These are phyloP conservation scores for Penstemon barbatus DNA, from an alignment of 257 asterid genomes.

Conservation along the genomic window DNA sequence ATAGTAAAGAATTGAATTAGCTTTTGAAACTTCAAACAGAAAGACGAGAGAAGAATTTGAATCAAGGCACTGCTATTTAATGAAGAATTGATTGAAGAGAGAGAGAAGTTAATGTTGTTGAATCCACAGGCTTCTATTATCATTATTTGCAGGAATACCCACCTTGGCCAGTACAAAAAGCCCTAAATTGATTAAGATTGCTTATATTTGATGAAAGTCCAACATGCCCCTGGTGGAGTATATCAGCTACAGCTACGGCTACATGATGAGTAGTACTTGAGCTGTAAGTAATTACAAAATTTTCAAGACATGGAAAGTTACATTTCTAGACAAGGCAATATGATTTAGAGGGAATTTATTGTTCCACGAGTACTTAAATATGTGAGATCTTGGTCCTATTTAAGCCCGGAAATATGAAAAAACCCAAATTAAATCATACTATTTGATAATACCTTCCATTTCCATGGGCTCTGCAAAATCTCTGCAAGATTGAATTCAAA, in stretches of 20 bases:
- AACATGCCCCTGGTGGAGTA: slow-evolving; percentile 35
- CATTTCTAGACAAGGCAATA: too few species aligned
- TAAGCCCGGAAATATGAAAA: not conserved
- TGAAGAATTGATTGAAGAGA: not conserved
- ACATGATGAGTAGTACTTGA: slow-evolving; percentile 34
- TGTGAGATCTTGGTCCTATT: not conserved
- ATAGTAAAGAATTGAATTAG: slow-evolving; percentile 1
- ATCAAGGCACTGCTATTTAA: slow-evolving; percentile 4
- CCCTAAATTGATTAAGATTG: slow-evolving; percentile 51
- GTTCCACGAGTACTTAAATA: too few species aligned
- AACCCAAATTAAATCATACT: not conserved
- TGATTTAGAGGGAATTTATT: too few species aligned
- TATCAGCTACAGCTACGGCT: slow-evolving; percentile 47
- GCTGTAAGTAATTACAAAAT: slow-evolving; percentile 48
- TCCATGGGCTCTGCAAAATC: slow-evolving; percentile 34
- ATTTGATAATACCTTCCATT: slow-evolving; percentile 39
- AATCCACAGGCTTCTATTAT: too few species aligned
- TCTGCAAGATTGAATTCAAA: slow-evolving; percentile 19
- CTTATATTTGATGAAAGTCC: slow-evolving; percentile 43
- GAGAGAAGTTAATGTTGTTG: not conserved
- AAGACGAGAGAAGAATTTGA: slow-evolving; percentile 3
- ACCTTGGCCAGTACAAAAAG: slow-evolving; percentile 57
- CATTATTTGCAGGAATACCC: too few species aligned
- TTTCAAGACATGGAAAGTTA: not conserved
- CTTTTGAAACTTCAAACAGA: slow-evolving; percentile 14